phyloP scores from a whole-genome alignment of 148 eudicot species.

The Rhododendron molle region DNA sequence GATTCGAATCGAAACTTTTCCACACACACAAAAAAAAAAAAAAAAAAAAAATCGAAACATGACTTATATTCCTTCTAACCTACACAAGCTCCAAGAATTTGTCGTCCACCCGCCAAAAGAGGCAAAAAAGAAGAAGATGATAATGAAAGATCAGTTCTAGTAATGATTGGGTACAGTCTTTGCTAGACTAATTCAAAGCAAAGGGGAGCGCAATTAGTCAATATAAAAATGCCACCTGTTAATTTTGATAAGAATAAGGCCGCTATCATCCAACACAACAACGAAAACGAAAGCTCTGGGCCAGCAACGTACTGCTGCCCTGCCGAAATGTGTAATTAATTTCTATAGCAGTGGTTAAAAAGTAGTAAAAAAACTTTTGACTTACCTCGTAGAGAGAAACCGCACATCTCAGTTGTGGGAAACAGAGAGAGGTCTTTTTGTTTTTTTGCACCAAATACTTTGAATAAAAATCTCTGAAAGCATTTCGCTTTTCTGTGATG shows the following conservation, averaged over 20 bases:
- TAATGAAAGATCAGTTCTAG: background rate
- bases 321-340: slow-evolving; percentile 3
- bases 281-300: slow-evolving; percentile 16
- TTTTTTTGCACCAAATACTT: slow-evolving; percentile 20
- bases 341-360: background rate
- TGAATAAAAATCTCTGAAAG: slow-evolving; percentile 11
- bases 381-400: background rate
- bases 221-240: background rate
- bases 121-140: background rate
- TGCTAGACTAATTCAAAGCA: background rate
- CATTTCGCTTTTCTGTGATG: slow-evolving; percentile 16
- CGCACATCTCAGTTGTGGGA: slow-evolving; percentile 11
- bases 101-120: background rate
- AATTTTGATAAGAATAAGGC: slow-evolving; percentile 26
- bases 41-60: background rate
- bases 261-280: slow-evolving; percentile 18
- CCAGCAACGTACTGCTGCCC: too few species aligned
- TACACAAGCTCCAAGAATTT: background rate
- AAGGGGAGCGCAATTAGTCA: background rate
- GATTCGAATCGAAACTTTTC: background rate
- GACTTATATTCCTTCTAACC: background rate
- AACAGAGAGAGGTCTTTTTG: slow-evolving; percentile 19
- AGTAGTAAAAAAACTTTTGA: slow-evolving; percentile 13
- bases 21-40: too few species aligned
- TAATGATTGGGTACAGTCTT: background rate